These are phyloP conservation scores for Diospyros kaki DNA, from an alignment of 148 eudicot genomes.

Conservation along the genomic window DNA sequence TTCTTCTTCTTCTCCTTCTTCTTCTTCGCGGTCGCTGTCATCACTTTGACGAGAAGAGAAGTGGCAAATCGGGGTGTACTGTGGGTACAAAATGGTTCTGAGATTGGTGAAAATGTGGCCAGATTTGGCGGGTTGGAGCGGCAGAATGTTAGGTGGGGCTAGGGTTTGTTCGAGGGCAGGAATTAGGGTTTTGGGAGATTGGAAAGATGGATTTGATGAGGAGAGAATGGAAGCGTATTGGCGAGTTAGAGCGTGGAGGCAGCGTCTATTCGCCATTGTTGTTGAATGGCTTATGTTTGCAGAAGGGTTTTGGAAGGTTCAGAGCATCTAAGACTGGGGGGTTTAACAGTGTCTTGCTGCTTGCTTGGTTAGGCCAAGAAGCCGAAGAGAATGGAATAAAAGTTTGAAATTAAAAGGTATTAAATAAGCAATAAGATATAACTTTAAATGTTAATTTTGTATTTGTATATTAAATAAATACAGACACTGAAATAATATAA, in stretches of 20 bases:
- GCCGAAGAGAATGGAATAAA: too few species aligned
- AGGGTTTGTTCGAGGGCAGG: conserved; percentile 18
- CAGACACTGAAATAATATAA: too few species aligned
- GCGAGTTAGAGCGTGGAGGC: conserved; percentile 27
- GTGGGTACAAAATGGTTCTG: neutral
- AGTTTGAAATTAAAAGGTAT: neutral
- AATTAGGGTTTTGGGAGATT: conserved; percentile 13
- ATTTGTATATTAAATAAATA: too few species aligned
- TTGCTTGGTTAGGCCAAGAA: neutral
- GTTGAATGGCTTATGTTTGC: neutral
- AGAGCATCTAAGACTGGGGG: too few species aligned
- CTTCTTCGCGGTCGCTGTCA: conserved; percentile 13
- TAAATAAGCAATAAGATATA: too few species aligned
- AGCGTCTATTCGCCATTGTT: conserved; percentile 47
- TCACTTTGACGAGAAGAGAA: conserved; percentile 28
- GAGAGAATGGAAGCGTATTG: conserved; percentile 13
- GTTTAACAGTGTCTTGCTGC: neutral
- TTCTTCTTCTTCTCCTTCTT: conserved; percentile 15
- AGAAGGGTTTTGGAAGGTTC: neutral
- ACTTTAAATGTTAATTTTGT: too few species aligned
- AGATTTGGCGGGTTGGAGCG: neutral
- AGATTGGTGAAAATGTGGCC: conserved; percentile 1
- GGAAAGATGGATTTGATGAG: conserved; percentile 20
- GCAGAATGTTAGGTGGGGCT: conserved; percentile 6
- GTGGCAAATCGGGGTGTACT: conserved; percentile 17